phyloP scores from a whole-genome alignment of 257 asterid genomes.

The Marsdenia floribunda region DNA sequence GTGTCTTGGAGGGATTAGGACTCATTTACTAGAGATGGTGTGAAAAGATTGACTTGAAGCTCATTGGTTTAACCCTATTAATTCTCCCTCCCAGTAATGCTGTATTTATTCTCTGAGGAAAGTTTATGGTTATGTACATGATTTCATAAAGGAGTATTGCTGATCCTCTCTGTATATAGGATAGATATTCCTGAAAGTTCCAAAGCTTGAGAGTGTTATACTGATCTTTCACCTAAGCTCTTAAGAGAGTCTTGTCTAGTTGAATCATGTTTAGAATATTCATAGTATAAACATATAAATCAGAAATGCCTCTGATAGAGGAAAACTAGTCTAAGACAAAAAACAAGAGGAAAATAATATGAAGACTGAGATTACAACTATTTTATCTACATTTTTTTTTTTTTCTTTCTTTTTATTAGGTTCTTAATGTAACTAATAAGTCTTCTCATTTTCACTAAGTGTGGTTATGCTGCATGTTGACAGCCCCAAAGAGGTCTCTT shows the following conservation, averaged over 20 bases:
- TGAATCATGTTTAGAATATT: background rate
- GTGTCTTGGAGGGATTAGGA: background rate
- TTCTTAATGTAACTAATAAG: background rate
- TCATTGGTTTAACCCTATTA: background rate
- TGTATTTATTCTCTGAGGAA: background rate
- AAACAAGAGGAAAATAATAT: background rate
- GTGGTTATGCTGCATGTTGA: background rate
- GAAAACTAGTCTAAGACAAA: background rate
- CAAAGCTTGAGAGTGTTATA: background rate
- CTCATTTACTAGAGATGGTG: conserved; percentile 8
- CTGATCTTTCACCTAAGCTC: background rate
- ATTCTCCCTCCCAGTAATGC: background rate
- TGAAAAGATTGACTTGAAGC: conserved; percentile 32
- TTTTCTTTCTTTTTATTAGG: no score
- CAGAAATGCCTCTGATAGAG: background rate
- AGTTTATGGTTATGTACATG: background rate
- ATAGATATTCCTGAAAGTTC: background rate
- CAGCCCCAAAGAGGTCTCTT: background rate
- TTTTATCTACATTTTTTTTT: background rate
- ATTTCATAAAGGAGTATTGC: background rate
- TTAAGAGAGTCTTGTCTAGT: background rate
- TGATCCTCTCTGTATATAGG: background rate
- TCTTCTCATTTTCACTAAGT: background rate
- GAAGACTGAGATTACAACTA: background rate
- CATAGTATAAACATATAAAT: background rate